phyloP scores from a whole-genome alignment of 805 yeast species.

The Barnettozyma californica region DNA sequence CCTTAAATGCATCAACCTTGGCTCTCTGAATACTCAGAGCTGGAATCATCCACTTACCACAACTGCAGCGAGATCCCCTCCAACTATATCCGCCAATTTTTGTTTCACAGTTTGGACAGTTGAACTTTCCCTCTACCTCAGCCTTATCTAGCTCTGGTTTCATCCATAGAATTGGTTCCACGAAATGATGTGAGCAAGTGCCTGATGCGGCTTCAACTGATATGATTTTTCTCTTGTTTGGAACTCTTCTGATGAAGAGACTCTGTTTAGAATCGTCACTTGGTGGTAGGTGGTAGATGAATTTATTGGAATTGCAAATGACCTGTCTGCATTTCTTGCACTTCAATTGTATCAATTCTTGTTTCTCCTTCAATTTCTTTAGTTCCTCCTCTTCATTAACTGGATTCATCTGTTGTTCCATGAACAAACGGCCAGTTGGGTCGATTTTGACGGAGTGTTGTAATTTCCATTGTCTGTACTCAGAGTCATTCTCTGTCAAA shows the following conservation, averaged over 20 bases:
- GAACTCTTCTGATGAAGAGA: conserved; percentile 59
- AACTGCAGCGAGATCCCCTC: conserved; percentile 91
- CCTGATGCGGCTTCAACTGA: conserved; percentile 51
- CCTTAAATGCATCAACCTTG: conserved; percentile 59
- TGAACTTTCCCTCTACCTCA: conserved; percentile 84
- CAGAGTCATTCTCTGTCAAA: conserved; percentile 27
- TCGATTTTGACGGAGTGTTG: conserved; percentile 33
- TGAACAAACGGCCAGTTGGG: conserved; percentile 33
- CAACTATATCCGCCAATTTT: conserved; percentile 92
- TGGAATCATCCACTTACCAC: conserved; percentile 95
- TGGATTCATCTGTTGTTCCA: conserved; percentile 25
- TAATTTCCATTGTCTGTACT: conserved; percentile 41
- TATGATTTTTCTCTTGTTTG: conserved; percentile 54
- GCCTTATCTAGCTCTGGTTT: conserved; percentile 57
- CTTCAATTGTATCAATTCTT: conserved; percentile 41
- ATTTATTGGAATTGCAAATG: conserved; percentile 58
- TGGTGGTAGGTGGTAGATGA: conserved; percentile 65
- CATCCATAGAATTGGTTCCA: conserved; percentile 95
- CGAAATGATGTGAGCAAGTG: conserved; percentile 76
- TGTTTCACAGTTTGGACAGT: conserved; percentile 76
- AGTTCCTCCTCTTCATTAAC: conserved; percentile 19
- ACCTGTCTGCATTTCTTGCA: conserved; percentile 79
- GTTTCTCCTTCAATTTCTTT: conserved; percentile 20
- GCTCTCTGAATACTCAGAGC: conserved; percentile 78
- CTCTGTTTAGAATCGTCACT: conserved; percentile 59